Evolutionary conservation across 495 filamentous ascomycete species (phyloP).

Genomic region (Penicillium lividum): DNA sequence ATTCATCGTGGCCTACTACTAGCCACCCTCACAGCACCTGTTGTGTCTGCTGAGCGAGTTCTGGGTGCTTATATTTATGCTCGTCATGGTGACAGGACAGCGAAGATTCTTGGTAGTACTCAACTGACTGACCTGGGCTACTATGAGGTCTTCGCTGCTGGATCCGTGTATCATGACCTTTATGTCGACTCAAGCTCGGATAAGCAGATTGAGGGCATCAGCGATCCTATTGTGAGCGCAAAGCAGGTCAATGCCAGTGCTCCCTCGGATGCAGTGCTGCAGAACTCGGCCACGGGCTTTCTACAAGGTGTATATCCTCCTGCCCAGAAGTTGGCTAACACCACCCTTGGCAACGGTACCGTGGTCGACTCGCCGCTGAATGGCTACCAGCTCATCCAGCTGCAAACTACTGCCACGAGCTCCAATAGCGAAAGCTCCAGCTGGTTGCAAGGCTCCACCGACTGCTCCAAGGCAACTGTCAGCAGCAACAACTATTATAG

Average conservation of each 20-base stretch:
- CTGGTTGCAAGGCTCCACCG: conserved; percentile 59
- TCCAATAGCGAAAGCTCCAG: conserved; percentile 53
- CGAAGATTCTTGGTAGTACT: conserved; percentile 54
- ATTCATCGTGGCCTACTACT: conserved; percentile 34
- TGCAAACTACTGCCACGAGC: conserved; percentile 43
- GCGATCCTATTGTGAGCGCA: conserved; percentile 54
- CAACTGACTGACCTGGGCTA: conserved; percentile 62
- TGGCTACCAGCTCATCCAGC: conserved; percentile 63
- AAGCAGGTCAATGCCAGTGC: conserved; percentile 59
- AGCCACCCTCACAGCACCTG: conserved; percentile 30
- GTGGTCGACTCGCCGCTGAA: conserved; percentile 53
- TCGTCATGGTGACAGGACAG: conserved; percentile 64
- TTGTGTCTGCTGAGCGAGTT: conserved; percentile 58
- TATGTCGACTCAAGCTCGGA: conserved; percentile 56
- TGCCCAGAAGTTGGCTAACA: conserved; percentile 29
- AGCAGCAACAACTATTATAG: conserved; percentile 73
- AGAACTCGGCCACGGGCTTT: conserved; percentile 59
- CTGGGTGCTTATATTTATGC: conserved; percentile 64
- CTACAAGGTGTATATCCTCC: conserved; percentile 66
- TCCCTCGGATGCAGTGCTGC: conserved; percentile 62
- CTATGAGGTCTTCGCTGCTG: conserved; percentile 59
- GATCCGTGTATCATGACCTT: conserved; percentile 61
- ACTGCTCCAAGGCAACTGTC: conserved; percentile 61
- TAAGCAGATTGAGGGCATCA: conserved; percentile 58
- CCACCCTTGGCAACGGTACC: conserved; percentile 54